A percentile compares a stretch with the other conserved stretches of the same genome.
These are phyloP conservation scores for Cavenderia fasciculata DNA, from an alignment of 78 protist genomes.

Conservation along the genomic window DNA sequence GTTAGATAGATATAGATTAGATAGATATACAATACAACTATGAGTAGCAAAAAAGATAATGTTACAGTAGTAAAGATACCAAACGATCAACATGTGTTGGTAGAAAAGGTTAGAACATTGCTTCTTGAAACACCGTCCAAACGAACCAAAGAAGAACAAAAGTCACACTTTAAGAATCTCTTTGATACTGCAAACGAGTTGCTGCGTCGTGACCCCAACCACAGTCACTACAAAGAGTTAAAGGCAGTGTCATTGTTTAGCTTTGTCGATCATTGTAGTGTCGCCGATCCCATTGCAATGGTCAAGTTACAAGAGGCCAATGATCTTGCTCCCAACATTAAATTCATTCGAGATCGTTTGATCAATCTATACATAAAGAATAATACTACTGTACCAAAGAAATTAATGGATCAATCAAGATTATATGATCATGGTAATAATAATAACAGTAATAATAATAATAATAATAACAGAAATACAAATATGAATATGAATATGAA, in stretches of 20 bases:
- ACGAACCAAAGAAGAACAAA: not conserved
- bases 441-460: not conserved
- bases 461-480: not conserved
- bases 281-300: too few species aligned
- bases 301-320: slow-evolving; percentile 1
- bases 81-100: not conserved
- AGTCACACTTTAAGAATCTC: not conserved
- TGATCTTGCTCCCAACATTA: not conserved
- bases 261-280: not conserved
- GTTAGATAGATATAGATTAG: too few species aligned
- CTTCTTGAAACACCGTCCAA: not conserved
- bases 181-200: not conserved
- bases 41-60: not conserved
- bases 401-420: too few species aligned
- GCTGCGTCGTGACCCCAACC: not conserved
- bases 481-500: too few species aligned
- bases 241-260: slow-evolving; percentile 1
- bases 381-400: too few species aligned
- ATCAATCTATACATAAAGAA: too few species aligned
- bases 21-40: too few species aligned
- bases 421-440: too few species aligned
- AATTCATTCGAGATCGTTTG: not conserved
- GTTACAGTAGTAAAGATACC: not conserved
- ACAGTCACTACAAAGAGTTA: not conserved
- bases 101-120: not conserved